Evolutionary conservation across 2,329 filamentous ascomycete species (phyloP).

Genomic region (Colletotrichum sp.): DNA sequence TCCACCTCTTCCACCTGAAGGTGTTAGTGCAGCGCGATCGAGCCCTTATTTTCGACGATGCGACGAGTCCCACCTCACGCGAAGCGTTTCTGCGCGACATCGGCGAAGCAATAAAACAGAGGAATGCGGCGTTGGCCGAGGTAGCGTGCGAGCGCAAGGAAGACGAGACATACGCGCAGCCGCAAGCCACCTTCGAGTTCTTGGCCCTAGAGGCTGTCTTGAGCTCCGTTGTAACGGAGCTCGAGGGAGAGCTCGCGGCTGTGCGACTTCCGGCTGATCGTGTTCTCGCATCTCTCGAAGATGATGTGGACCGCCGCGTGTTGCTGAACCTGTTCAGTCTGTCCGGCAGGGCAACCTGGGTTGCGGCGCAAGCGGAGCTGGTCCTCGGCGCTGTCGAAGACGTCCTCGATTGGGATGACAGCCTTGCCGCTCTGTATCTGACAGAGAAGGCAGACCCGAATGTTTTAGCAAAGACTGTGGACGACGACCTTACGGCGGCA

Average conservation of each 20-base stretch:
- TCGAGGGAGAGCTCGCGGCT: conserved; percentile 93
- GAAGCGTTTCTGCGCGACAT: conserved; percentile 98
- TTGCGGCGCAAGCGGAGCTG: conserved; percentile 93
- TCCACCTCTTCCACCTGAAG: conserved; percentile 92
- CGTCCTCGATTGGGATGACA: conserved; percentile 92
- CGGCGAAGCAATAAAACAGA: conserved; percentile 63
- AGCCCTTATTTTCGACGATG: conserved; percentile 93
- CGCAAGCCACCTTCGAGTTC: conserved; percentile 87
- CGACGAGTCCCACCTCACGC: conserved; percentile 90
- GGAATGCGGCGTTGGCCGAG: background rate
- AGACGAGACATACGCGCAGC: conserved; percentile 54
- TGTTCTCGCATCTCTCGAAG: conserved; percentile 87
- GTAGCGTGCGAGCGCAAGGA: conserved; percentile 75
- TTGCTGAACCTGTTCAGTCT: conserved; percentile 87
- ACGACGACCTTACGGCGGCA: conserved; percentile 89
- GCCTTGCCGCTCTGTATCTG: conserved; percentile 92
- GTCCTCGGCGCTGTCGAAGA: conserved; percentile 95
- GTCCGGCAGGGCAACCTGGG: conserved; percentile 92
- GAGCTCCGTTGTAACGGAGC: conserved; percentile 86
- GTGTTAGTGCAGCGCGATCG: conserved; percentile 94
- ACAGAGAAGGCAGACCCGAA: conserved; percentile 82
- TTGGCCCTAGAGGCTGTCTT: conserved; percentile 93
- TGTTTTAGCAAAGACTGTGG: conserved; percentile 62
- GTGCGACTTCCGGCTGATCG: conserved; percentile 90
- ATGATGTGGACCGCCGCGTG: conserved; percentile 95